Base-by-base conservation (phyloP, 2,329 filamentous ascomycete genomes). In the Scleromitrula shiraiana region DNA sequence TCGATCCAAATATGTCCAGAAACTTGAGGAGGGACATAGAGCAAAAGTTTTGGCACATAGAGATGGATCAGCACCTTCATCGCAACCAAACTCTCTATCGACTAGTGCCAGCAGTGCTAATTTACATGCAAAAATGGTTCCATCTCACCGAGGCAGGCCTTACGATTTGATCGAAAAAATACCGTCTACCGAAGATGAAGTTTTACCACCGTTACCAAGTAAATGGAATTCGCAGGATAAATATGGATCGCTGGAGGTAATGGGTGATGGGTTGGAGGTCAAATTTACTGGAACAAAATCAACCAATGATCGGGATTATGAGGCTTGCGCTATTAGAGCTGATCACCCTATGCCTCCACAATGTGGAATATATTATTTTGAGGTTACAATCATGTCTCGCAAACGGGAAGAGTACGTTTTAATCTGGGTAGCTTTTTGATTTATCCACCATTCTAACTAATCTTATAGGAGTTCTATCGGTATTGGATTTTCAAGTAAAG, bases 291-390 rank as follows among this genome's bases (percentile, higher is more conserved):
- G 72, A 0, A 59, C 67, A 1, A 75, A 74, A 58, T 68, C 65
- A 20, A 61, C 70, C 27, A 52, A 57, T 36, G 75, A 79, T 41
- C 70, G 73, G 42, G 78, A 82, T 7, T 72, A 85, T 61, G 93
- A 97, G 64, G 87, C 88, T 15, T 88, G 82, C 29, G 80, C 87
- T 10, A 81, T 95, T 50, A 81, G 93, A 48, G 80, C 90, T 23
- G 85, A 98, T 65, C 75, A 89, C 64, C 78, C 82, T 41, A 96
- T 97, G 80, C 89, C 93, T 4, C 75, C 81, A 29, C 85, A 95
- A 61, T 93, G 87, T 56, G 93, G 93, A 2, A 83, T 98, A 51
- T 98, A 95, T 66, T 98, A 98, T 65, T 98, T 82, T 62, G 93
- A 98, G 64, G 74, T 84, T 20, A 67, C 77, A 7, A 76, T 88